Percentiles rank a stretch among this genome's conserved stretches.
Evolutionary conservation across 2,329 filamentous ascomycete genomes (phyloP).

Genomic region (Ascochyta clinopodiicola): DNA sequence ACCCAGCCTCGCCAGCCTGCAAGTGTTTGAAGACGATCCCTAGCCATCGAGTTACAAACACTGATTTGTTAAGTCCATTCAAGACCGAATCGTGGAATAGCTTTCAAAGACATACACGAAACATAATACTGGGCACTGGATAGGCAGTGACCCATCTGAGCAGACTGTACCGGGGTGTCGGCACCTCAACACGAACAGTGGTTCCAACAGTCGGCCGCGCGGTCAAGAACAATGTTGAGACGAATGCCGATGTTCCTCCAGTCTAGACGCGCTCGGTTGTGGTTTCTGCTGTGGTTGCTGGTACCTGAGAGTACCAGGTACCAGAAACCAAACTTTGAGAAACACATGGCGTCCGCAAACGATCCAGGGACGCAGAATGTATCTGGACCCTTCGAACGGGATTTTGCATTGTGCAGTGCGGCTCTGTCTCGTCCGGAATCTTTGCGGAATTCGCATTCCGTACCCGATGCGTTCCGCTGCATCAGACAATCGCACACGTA

Average conservation of each 20-base stretch:
- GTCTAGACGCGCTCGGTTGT: conserved; percentile 3
- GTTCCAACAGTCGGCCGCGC: conserved; percentile 3
- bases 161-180: background rate
- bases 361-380: background rate
- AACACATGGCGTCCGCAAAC: conserved; percentile 11
- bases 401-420: background rate
- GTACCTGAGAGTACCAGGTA: conserved; percentile 5
- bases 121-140: background rate
- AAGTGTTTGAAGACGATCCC: background rate
- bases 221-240: conserved; percentile 5
- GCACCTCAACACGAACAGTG: background rate
- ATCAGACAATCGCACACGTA: background rate
- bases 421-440: conserved; percentile 1
- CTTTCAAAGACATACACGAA: background rate
- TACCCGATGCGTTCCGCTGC: background rate
- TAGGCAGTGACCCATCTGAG: background rate
- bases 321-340: conserved; percentile 1
- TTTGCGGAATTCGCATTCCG: conserved; percentile 6
- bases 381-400: background rate
- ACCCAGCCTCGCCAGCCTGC: background rate
- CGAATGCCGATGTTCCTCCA: background rate
- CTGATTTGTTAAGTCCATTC: background rate
- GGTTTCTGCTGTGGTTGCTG: no score
- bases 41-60: background rate
- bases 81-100: background rate